These are phyloP conservation scores for Fusarium sp. DNA, from an alignment of 2,329 filamentous ascomycete genomes.

Conservation along the genomic window DNA sequence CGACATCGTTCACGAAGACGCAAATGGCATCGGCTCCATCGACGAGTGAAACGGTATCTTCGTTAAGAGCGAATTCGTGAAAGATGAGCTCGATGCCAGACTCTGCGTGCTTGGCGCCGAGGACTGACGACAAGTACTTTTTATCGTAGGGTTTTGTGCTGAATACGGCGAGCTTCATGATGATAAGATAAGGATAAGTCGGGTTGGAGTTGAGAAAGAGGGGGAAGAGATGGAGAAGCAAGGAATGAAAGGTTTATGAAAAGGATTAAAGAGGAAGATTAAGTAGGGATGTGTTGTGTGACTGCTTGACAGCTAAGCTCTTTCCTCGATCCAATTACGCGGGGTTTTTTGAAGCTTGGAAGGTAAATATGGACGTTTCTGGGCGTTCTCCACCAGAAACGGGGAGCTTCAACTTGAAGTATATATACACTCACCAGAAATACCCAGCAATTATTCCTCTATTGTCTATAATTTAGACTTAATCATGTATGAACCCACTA, in stretches of 20 bases:
- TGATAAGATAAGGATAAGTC: neutral
- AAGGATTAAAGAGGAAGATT: neutral
- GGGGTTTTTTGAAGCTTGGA: constrained; percentile 34
- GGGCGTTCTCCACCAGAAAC: constrained; percentile 33
- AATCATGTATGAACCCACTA: neutral
- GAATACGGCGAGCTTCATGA: constrained; percentile 70
- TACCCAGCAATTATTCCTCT: neutral
- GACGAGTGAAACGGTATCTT: constrained; percentile 66
- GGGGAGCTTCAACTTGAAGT: constrained; percentile 11
- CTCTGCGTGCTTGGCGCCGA: constrained; percentile 46
- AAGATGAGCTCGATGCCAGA: constrained; percentile 60
- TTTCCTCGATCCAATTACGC: constrained; percentile 17
- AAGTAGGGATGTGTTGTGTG: neutral
- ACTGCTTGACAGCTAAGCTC: constrained; percentile 2
- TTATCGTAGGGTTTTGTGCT: constrained; percentile 72
- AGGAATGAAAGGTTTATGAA: neutral
- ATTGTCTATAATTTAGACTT: neutral
- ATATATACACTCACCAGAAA: neutral
- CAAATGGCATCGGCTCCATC: constrained; percentile 66
- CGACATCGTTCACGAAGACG: constrained; percentile 74
- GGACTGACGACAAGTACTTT: constrained; percentile 60
- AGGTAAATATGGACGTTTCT: constrained; percentile 17
- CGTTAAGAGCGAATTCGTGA: constrained; percentile 66
- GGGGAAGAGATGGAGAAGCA: neutral
- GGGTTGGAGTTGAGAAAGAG: neutral